These are phyloP conservation scores for Exophiala sp. DNA, from an alignment of 2,329 filamentous ascomycete genomes.

Conservation along the genomic window DNA sequence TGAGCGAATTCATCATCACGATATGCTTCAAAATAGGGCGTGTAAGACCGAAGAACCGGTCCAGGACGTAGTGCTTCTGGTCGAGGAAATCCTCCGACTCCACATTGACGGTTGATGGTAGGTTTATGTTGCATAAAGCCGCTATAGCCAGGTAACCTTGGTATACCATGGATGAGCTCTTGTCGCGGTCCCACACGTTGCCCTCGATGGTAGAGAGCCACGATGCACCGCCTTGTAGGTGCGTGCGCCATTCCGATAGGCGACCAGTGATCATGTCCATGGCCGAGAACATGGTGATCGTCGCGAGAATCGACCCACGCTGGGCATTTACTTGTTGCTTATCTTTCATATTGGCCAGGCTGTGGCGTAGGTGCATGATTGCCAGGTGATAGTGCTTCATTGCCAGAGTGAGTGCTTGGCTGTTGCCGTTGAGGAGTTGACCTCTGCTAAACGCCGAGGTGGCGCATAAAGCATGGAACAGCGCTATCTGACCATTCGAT, in stretches of 20 bases:
- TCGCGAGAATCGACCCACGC: slow-evolving; percentile 23
- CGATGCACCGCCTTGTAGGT: slow-evolving; percentile 28
- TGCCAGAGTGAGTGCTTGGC: slow-evolving; percentile 29
- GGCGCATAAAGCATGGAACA: slow-evolving; percentile 33
- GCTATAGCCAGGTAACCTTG: slow-evolving; percentile 33
- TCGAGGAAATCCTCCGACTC: slow-evolving; percentile 25
- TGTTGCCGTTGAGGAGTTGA: slow-evolving; percentile 28
- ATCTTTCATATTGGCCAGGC: slow-evolving; percentile 34
- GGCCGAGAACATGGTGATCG: slow-evolving; percentile 24
- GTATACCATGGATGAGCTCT: slow-evolving; percentile 25
- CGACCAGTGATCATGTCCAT: slow-evolving; percentile 26
- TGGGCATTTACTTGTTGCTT: slow-evolving; percentile 10
- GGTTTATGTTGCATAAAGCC: slow-evolving; percentile 30
- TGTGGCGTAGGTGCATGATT: slow-evolving; percentile 30
- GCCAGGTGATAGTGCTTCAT: slow-evolving; percentile 32
- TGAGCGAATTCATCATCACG: slow-evolving; percentile 29
- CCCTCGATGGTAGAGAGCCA: slow-evolving; percentile 19
- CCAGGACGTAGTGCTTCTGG: slow-evolving; percentile 29
- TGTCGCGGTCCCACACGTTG: slow-evolving; percentile 16
- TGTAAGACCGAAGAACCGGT: slow-evolving; percentile 32
- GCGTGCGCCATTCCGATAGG: slow-evolving; percentile 29
- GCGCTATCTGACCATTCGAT: slow-evolving; percentile 30
- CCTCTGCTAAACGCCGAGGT: slow-evolving; percentile 32
- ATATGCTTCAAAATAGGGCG: slow-evolving; percentile 29
- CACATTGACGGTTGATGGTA: slow-evolving; percentile 28